phyloP scores from a whole-genome alignment of 805 yeast species.

The Nakazawaea molendinolei region DNA sequence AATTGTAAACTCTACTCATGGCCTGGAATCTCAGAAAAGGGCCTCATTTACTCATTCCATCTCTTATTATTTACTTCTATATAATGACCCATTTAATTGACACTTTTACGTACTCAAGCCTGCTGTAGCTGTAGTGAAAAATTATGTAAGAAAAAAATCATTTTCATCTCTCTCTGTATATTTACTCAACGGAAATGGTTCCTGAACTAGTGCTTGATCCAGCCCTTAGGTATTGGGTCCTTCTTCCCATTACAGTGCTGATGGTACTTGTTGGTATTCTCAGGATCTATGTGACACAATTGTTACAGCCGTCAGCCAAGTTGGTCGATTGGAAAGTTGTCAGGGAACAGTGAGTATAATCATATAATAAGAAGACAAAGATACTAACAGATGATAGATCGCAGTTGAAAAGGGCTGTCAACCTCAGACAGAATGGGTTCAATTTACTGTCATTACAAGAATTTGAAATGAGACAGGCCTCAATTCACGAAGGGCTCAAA shows the following conservation, averaged over 20 bases:
- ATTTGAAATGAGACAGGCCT: conserved; percentile 46
- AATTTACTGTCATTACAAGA: conserved; percentile 38
- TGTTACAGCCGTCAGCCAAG: conserved; percentile 55
- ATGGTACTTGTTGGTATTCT: conserved; percentile 85
- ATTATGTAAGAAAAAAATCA: neutral
- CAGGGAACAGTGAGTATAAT: conserved; percentile 38
- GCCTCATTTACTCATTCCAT: too few species aligned
- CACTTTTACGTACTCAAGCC: too few species aligned
- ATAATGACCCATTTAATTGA: too few species aligned
- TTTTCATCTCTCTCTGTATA: neutral
- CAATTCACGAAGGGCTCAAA: conserved; percentile 40
- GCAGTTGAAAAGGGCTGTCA: conserved; percentile 50
- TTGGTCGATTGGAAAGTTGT: conserved; percentile 42
- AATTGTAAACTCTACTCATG: too few species aligned
- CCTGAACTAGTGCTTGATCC: conserved; percentile 73
- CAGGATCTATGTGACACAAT: conserved; percentile 57
- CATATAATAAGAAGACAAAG: neutral
- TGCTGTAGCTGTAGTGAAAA: too few species aligned
- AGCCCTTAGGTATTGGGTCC: conserved; percentile 78
- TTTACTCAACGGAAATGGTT: conserved; percentile 15
- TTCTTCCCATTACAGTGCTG: conserved; percentile 81
- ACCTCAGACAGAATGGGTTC: conserved; percentile 47
- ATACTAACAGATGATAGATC: conserved; percentile 29
- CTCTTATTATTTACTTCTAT: too few species aligned
- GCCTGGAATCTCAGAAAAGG: too few species aligned